Base-by-base conservation (phyloP, 2,329 filamentous ascomycete genomes). In the Chalaropsis thielavioides region DNA sequence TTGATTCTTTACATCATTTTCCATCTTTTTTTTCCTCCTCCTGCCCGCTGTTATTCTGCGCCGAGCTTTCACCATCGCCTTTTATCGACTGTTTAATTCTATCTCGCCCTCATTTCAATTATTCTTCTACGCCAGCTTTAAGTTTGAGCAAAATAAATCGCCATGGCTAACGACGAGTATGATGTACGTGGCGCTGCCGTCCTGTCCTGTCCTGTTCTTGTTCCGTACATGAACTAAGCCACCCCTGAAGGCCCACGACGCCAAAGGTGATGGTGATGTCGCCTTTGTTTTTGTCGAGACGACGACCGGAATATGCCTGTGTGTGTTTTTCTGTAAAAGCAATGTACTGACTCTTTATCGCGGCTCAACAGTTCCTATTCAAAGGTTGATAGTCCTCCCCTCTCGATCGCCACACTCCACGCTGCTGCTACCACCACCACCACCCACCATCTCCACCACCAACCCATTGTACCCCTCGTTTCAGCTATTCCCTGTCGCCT, bases 101-200 rank as follows among this genome's bases (percentile, higher is more conserved):
- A 61, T 65, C 65, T 62, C 40, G 38, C 40, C 41, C 46, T 64
- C 46, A 49, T 58, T 64, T 51, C 38, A 11, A 40, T 62, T 54
- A 62, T 44, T 43, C 56, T 69, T 68, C 68, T 68, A 68, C 70
- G 64, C 56, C 15, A 60, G 56, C 35, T 19, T 40, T 35, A 60
- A 60, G 27, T 59, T 46, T 62, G 22, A 19, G 27, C 27, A 62
- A 41, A 58, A 67, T 68, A 68, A 68, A 71, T 73, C 80, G 82
- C 72, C 78, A 99, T 97, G 94, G 94, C 92, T 75, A 99, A 97
- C 87, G 94, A 99, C 84, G 94, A 99, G 83, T 99, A 99, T 81
- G 94, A 99, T 87, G 92, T 97, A 81, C 67, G 51, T 68, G 59
- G 19, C 65, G 62, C 64, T 43, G 62, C 65, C 64, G 69, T 66